Base-by-base conservation (phyloP, 352 stramenopile species). In the Phytophthora podocarpi region DNA sequence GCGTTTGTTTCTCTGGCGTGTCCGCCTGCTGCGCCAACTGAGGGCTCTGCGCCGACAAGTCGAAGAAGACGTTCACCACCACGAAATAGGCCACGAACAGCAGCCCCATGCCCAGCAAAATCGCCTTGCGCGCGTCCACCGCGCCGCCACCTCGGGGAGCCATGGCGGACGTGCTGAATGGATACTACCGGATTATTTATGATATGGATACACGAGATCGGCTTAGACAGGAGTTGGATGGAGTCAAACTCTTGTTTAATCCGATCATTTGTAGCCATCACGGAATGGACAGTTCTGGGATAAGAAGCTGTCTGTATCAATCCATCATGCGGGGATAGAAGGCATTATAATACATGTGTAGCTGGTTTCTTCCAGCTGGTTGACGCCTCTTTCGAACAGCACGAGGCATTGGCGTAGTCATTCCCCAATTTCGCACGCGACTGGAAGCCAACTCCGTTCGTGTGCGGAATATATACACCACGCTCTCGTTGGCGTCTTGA, bases 51-150 rank as follows among this genome's bases (percentile, higher is more conserved):
- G 15, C 24, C 12, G 74, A 58, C 30, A 87, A 57, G 48, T 78
- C 74, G 59, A 91, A 91, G 60, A 83, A 86, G 16, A 82, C 66
- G 64, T 89, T 85, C 39, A 91, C 64, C 13, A 88, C 62, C 16
- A 75, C 55, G 39, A 91, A 89, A 70, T 93, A 93, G 9, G 66
- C 55, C 5, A 83, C 69, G 52, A 93, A 83, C 9, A 93, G 35
- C 39, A 89, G 53, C 20, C 74, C 65, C 57, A 90, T 79, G 20
- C 48, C 64, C 9, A 78, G 36, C 15, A 90, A 63, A 56, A 92
- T 72, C 36, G 75, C 51, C 65, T 88, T 87, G 58, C 77, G 82
- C 49, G 52, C 58, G 50, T 90, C 74, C 32, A 85, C 54, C 28
- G 49, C 24, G 39, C 23, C 28, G 21, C 49, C 42, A 51, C 41